These are phyloP conservation scores for Lepraria neglecta DNA, from an alignment of 495 filamentous ascomycete species.

Conservation along the genomic window DNA sequence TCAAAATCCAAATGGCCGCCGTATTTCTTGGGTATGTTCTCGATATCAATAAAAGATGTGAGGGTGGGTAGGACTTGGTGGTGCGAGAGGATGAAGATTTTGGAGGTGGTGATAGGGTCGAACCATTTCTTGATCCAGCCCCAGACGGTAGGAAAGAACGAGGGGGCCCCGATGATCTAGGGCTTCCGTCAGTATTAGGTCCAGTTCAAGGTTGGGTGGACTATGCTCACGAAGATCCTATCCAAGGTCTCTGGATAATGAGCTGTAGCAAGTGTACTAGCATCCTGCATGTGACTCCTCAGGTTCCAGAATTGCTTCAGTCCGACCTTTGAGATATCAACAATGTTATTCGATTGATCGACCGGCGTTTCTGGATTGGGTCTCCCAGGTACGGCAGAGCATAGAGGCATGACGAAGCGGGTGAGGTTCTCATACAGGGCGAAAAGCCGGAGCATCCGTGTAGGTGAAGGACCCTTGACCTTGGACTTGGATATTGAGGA, in stretches of 20 bases:
- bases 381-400: constrained; percentile 61
- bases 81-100: constrained; percentile 78
- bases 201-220: neutral
- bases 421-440: constrained; percentile 85
- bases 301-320: constrained; percentile 92
- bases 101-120: constrained; percentile 84
- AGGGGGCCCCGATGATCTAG: constrained; percentile 78
- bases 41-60: constrained; percentile 68
- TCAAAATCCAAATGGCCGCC: constrained; percentile 76
- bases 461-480: constrained; percentile 42
- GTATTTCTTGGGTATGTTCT: constrained; percentile 76
- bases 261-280: constrained; percentile 75
- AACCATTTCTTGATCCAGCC: constrained; percentile 95
- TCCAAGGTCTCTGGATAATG: constrained; percentile 90
- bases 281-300: constrained; percentile 86
- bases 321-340: constrained; percentile 76
- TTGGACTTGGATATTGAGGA: constrained; percentile 48
- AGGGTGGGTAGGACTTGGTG: constrained; percentile 67
- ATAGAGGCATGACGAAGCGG: constrained; percentile 79
- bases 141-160: constrained; percentile 92
- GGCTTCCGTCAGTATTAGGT: neutral
- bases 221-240: constrained; percentile 63
- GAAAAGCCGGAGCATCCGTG: constrained; percentile 68
- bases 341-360: constrained; percentile 82
- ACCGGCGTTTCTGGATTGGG: constrained; percentile 67